Evolutionary conservation across 176 grass and related monocot species (phyloP), one percentile per base, ranked within the genome.

Genomic region (Eragrostis curvula): DNA sequence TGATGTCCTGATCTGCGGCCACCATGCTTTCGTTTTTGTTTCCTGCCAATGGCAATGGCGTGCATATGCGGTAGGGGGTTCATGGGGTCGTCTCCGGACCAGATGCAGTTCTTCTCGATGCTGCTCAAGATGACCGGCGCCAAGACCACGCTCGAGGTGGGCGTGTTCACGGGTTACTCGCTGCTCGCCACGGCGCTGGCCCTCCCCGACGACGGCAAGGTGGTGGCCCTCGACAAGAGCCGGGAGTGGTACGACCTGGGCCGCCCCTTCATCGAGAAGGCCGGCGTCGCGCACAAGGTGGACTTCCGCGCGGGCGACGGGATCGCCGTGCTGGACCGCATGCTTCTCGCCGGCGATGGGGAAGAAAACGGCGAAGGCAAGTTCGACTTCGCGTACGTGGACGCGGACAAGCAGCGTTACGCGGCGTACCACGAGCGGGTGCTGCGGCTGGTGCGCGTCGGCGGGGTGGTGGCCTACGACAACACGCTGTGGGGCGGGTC

Each of bases 151-250:
- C 82, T 97, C 4, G 94, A 97, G 68, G 73, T 97, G 4, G 94
- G 91, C 28, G 91, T 94, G 7, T 97, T 88, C 91, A 97, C 94
- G 3, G 94, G 94, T 18, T 90, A 96, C 86, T 96, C 90, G 11
- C 85, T 96, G 0, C 93, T 96, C 0, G 90, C 90, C 23, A 89
- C 93, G 9, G 93, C 93, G 1, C 90, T 96, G 6, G 88, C 90
- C 3, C 75, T 96, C 13, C 93, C 93, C 27, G 79, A 84, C 2
- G 90, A 90, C 70, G 93, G 93, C 36, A 79, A 88, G 74, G 87
- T 96, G 17, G 18, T 96, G 4, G 93, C 90, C 5, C 52, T 96
- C 44, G 90, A 96, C 60, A 14, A 27, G 5, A 68, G 68, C 48
- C 42, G 74, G 3, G 64, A 88, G 9, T 70, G 39, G 75, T 96